A percentile compares a stretch with the other conserved stretches of the same genome.
phyloP scores from a whole-genome alignment of 495 filamentous ascomycete genomes.

The Neurospora sp. region DNA sequence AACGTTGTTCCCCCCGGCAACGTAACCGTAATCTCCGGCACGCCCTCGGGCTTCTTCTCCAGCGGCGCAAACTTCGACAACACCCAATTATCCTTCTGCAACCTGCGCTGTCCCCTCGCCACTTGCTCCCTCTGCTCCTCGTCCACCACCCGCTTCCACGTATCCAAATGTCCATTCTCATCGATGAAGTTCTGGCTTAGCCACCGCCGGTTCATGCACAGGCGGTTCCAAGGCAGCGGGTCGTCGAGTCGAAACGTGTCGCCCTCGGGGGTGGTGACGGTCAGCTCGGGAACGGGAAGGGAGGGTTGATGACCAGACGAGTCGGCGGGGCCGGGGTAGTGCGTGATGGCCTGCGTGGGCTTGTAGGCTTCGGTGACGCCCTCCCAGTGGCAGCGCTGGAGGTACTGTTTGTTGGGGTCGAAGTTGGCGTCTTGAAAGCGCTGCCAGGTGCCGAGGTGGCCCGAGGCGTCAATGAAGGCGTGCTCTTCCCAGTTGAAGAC shows the following conservation, averaged over 20 bases:
- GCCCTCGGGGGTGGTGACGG: not conserved
- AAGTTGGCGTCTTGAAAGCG: not conserved
- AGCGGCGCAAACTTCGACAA: not conserved
- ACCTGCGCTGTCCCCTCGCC: not conserved
- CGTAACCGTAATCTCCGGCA: not conserved
- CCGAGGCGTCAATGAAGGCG: not conserved
- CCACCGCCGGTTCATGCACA: not conserved
- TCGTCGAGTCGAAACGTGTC: not conserved
- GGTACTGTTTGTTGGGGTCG: no score
- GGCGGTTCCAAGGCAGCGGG: not conserved
- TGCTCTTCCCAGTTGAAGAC: not conserved
- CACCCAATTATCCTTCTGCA: not conserved
- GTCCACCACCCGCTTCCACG: not conserved
- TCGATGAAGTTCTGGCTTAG: not conserved
- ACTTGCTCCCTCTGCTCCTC: not conserved
- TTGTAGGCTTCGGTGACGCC: not conserved
- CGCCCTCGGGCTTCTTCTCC: not conserved
- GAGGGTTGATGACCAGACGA: not conserved
- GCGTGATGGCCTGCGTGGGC: not conserved
- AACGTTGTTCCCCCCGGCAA: not conserved
- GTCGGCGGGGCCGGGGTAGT: not conserved
- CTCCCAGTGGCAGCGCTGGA: not conserved
- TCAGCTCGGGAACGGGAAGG: not conserved
- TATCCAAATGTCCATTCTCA: not conserved
- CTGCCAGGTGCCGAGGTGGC: not conserved